These are phyloP conservation scores for Podosphaera xanthii DNA, from an alignment of 2,329 filamentous ascomycete genomes.

Conservation along the genomic window DNA sequence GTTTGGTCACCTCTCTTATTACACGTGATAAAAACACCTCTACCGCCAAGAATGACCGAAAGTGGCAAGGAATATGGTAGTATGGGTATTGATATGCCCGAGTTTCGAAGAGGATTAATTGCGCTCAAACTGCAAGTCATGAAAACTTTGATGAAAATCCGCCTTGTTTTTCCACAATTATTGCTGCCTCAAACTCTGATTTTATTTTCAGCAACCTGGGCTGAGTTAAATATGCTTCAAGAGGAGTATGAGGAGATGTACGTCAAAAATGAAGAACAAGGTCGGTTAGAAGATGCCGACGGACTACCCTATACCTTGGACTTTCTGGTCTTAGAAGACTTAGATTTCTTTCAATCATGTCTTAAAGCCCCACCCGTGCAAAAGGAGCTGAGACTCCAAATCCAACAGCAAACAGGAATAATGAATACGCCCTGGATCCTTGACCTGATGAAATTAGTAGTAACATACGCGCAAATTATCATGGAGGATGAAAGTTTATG, in stretches of 20 bases:
- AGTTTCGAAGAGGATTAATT: constrained; percentile 58
- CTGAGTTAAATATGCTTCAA: constrained; percentile 57
- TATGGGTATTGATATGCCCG: constrained; percentile 22
- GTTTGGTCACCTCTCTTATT: constrained; percentile 84
- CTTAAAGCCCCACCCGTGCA: constrained; percentile 73
- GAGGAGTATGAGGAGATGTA: constrained; percentile 60
- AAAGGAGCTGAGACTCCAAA: constrained; percentile 64
- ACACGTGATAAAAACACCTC: constrained; percentile 46
- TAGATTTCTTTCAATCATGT: constrained; percentile 85
- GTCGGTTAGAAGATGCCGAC: constrained; percentile 72
- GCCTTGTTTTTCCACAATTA: constrained; percentile 58
- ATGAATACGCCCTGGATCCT: constrained; percentile 58
- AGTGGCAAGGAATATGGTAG: constrained; percentile 12
- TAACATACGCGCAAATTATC: constrained; percentile 73
- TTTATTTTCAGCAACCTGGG: constrained; percentile 75
- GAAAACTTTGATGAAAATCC: constrained; percentile 78
- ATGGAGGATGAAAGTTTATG: constrained; percentile 84
- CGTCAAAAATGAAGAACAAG: constrained; percentile 65
- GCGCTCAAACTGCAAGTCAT: constrained; percentile 84
- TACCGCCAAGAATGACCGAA: constrained; percentile 35
- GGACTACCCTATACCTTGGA: constrained; percentile 86
- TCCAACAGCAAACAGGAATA: constrained; percentile 34
- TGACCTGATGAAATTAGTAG: constrained; percentile 67
- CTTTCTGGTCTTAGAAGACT: constrained; percentile 76
- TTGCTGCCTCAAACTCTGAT: constrained; percentile 61